Percentiles rank a stretch among this genome's conserved stretches.
phyloP scores from a whole-genome alignment of 306 rosid genomes.

The Acacia melanoxylon region DNA sequence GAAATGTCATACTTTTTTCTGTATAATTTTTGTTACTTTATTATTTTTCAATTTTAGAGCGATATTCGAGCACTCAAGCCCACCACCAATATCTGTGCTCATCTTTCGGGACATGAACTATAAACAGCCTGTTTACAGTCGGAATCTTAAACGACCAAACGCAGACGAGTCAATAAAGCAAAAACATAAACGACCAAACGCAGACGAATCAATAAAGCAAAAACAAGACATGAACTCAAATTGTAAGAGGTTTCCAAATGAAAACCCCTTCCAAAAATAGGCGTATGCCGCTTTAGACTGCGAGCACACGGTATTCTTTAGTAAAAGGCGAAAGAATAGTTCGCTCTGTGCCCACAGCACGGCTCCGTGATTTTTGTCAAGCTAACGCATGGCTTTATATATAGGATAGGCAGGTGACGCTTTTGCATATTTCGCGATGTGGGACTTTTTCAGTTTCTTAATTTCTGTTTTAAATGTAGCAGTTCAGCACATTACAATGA shows the following conservation, averaged over 20 bases:
- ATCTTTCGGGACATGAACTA: too few species aligned
- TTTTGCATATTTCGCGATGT: neutral
- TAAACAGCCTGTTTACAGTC: too few species aligned
- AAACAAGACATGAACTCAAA: too few species aligned
- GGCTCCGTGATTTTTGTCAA: neutral
- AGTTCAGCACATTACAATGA: neutral
- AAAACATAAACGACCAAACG: too few species aligned
- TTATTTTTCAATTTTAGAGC: too few species aligned
- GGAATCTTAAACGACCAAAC: too few species aligned
- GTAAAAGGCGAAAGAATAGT: constrained; percentile 29
- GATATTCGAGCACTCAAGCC: too few species aligned
- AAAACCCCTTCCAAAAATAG: constrained; percentile 14
- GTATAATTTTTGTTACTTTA: too few species aligned
- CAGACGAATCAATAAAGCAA: too few species aligned
- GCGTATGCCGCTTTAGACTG: constrained; percentile 23
- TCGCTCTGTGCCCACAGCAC: constrained; percentile 11
- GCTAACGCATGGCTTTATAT: neutral
- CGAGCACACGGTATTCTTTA: constrained; percentile 40
- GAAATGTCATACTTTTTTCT: too few species aligned
- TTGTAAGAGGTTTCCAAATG: neutral
- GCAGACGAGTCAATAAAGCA: too few species aligned
- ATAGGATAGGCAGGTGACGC: neutral
- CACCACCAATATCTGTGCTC: too few species aligned
- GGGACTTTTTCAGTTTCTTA: neutral
- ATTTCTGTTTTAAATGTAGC: neutral